A percentile compares a stretch with the other conserved stretches of the same genome.
Evolutionary conservation across 2,329 filamentous ascomycete genomes (phyloP).

Genomic region (Dendrostoma leiphaemia): DNA sequence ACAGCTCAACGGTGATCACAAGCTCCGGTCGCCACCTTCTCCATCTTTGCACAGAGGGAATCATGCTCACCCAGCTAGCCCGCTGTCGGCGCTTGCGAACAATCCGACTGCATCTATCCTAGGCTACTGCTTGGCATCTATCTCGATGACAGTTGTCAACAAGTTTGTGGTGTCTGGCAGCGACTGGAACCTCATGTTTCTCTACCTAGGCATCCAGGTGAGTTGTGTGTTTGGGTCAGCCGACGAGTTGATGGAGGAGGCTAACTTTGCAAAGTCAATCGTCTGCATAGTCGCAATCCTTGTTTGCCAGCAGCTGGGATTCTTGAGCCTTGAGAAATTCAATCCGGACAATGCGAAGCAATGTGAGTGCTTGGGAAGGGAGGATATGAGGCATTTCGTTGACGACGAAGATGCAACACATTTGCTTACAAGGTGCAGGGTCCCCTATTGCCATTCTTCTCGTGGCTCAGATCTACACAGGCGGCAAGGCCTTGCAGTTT

Average conservation of each 20-base stretch:
- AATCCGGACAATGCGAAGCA: slow-evolving; percentile 86
- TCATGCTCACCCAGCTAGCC: slow-evolving; percentile 32
- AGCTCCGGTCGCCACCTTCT: slow-evolving; percentile 33
- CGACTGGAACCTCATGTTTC: slow-evolving; percentile 94
- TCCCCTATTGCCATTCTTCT: slow-evolving; percentile 94
- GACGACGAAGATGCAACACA: no score
- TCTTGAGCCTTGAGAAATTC: slow-evolving; percentile 83
- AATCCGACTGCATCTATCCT: slow-evolving; percentile 79
- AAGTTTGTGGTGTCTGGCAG: slow-evolving; percentile 94
- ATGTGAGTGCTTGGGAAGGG: slow-evolving; percentile 58
- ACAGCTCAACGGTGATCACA: slow-evolving; percentile 44
- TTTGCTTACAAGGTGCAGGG: slow-evolving; percentile 58
- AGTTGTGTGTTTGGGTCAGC: not conserved
- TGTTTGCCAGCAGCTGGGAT: slow-evolving; percentile 72
- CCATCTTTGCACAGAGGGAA: not conserved
- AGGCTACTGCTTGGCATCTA: slow-evolving; percentile 92
- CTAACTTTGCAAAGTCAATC: slow-evolving; percentile 59
- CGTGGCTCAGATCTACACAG: slow-evolving; percentile 98
- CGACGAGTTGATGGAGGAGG: not conserved
- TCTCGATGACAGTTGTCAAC: slow-evolving; percentile 98
- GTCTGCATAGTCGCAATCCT: slow-evolving; percentile 87
- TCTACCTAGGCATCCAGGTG: slow-evolving; percentile 91
- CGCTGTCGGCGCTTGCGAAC: slow-evolving; percentile 59
- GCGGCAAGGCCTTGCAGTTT: slow-evolving; percentile 92
- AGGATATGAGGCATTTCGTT: no score